phyloP scores from a whole-genome alignment of 2,329 filamentous ascomycete genomes.

The Chaetomium sp. region DNA sequence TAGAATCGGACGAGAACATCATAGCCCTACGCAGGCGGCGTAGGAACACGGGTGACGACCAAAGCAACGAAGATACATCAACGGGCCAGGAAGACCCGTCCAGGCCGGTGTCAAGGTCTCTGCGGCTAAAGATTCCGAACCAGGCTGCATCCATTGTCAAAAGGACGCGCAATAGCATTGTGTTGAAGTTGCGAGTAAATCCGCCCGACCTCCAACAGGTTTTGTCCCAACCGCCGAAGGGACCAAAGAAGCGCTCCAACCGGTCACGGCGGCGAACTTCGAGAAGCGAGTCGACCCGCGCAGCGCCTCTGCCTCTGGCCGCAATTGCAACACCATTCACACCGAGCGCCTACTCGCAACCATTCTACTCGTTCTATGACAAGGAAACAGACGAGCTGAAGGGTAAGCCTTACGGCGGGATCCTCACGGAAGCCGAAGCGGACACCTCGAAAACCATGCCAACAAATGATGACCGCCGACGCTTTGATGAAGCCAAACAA shows the following conservation, averaged over 20 bases:
- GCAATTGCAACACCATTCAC: constrained; percentile 59
- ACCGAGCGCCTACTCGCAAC: constrained; percentile 66
- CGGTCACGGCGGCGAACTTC: constrained; percentile 41
- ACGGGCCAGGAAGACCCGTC: constrained; percentile 40
- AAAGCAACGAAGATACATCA: constrained; percentile 39
- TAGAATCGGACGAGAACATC: constrained; percentile 60
- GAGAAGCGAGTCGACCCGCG: constrained; percentile 42
- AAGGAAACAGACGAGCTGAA: constrained; percentile 87
- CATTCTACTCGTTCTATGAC: constrained; percentile 87
- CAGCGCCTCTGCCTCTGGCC: constrained; percentile 38
- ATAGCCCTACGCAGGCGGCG: constrained; percentile 57
- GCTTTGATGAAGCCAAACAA: constrained; percentile 86
- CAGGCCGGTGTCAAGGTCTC: constrained; percentile 55
- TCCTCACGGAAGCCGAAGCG: constrained; percentile 83
- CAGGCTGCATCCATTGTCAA: constrained; percentile 47
- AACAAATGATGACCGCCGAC: constrained; percentile 73
- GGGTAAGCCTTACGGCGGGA: constrained; percentile 92
- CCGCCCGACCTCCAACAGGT: constrained; percentile 63
- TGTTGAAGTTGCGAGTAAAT: constrained; percentile 62
- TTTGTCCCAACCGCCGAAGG: constrained; percentile 58
- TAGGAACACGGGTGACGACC: constrained; percentile 51
- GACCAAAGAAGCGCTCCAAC: constrained; percentile 51
- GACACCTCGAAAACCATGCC: constrained; percentile 91
- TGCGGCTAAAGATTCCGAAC: constrained; percentile 55
- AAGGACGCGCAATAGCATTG: constrained; percentile 48